These are phyloP conservation scores for Nothophaeocryptopus gaeumannii DNA, from an alignment of 2,329 filamentous ascomycete species.

Conservation along the genomic window DNA sequence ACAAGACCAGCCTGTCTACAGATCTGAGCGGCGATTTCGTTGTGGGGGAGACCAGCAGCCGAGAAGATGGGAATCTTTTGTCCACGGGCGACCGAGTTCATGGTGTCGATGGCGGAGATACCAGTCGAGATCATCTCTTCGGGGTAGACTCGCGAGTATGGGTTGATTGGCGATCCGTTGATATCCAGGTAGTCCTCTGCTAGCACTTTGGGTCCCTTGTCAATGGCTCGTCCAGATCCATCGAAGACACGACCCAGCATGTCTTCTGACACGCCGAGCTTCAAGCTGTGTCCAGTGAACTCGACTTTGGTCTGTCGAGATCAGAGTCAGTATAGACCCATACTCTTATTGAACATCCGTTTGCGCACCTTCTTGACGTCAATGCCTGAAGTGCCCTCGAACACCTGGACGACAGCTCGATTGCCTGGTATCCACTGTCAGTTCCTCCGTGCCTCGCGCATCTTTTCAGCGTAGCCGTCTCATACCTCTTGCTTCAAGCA, in stretches of 20 bases:
- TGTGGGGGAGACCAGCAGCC: conserved; percentile 94
- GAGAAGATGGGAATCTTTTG: conserved; percentile 99
- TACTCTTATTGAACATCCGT: neutral
- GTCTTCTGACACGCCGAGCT: conserved; percentile 98
- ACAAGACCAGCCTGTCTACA: conserved; percentile 95
- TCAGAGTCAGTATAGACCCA: conserved; percentile 4
- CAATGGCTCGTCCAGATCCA: conserved; percentile 94
- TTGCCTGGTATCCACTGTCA: conserved; percentile 59
- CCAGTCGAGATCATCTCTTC: conserved; percentile 99
- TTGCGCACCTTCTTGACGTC: conserved; percentile 84
- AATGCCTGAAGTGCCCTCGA: conserved; percentile 94
- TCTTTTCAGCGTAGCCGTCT: neutral
- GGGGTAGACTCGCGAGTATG: conserved; percentile 94
- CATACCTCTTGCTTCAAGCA: conserved; percentile 93
- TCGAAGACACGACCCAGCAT: conserved; percentile 99
- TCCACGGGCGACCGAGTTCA: conserved; percentile 88
- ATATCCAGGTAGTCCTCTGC: conserved; percentile 98
- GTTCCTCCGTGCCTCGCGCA: neutral
- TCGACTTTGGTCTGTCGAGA: conserved; percentile 79
- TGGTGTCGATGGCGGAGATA: conserved; percentile 98
- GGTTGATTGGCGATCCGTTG: conserved; percentile 98
- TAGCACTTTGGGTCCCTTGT: conserved; percentile 97
- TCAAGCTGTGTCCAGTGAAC: conserved; percentile 94
- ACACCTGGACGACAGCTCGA: conserved; percentile 95
- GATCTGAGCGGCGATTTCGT: conserved; percentile 98